Evolutionary conservation across 139 green algal species (phyloP).

Genomic region (Chlorella vulgaris): DNA sequence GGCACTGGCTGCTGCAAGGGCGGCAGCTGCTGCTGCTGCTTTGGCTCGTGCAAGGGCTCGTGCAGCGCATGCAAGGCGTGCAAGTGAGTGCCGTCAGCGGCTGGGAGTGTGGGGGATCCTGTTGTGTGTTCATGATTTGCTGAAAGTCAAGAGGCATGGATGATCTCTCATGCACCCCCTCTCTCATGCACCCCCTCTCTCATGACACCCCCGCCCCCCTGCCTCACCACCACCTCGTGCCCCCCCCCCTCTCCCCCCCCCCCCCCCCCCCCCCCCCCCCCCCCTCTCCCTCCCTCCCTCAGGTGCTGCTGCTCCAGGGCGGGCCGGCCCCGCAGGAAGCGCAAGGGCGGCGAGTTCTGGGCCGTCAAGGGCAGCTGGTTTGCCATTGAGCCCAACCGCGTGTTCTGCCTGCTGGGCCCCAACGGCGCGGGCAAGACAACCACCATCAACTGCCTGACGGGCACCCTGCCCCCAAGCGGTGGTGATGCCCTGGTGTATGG

Average conservation of each 20-base stretch:
- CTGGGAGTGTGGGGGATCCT: no score
- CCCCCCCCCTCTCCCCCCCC: no score
- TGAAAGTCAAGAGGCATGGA: neutral
- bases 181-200: neutral
- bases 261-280: no score
- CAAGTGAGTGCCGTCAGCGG: no score
- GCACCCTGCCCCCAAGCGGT: conserved; percentile 58
- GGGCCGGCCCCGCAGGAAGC: neutral
- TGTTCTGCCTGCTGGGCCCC: conserved; percentile 88
- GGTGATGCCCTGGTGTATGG: conserved; percentile 86
- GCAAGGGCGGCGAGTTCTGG: conserved; percentile 65
- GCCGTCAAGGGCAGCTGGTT: conserved; percentile 87
- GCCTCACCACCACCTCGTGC: no score
- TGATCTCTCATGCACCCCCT: neutral
- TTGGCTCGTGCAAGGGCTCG: no score
- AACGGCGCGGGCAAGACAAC: conserved; percentile 84
- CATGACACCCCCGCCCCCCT: neutral
- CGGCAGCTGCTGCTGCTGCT: neutral
- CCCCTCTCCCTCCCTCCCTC: neutral
- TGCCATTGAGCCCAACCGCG: conserved; percentile 68
- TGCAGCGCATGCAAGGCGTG: no score
- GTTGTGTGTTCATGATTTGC: neutral
- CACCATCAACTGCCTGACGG: conserved; percentile 91
- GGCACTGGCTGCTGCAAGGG: neutral
- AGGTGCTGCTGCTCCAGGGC: neutral